phyloP scores from a whole-genome alignment of 495 filamentous ascomycete species.

The Xylaria telfairii region DNA sequence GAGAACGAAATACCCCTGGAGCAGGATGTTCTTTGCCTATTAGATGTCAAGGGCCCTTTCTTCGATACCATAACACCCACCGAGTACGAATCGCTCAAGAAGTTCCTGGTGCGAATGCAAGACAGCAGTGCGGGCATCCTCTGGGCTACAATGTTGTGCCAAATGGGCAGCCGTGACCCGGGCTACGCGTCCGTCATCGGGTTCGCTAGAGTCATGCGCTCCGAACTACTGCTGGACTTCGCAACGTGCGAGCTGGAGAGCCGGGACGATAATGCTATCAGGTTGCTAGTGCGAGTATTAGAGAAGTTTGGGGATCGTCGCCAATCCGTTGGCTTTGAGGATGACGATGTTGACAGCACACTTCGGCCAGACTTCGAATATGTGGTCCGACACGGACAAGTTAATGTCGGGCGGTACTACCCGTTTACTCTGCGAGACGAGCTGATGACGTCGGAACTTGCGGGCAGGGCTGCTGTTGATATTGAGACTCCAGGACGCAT shows the following conservation, averaged over 20 bases:
- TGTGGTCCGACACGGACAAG: slow-evolving; percentile 33
- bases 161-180: slow-evolving; percentile 48
- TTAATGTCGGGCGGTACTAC: slow-evolving; percentile 39
- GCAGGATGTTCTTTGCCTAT: slow-evolving; percentile 21
- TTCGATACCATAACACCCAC: slow-evolving; percentile 29
- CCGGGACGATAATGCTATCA: slow-evolving; percentile 17
- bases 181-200: slow-evolving; percentile 46
- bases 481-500: slow-evolving; percentile 28
- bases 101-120: slow-evolving; percentile 11
- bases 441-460: background rate
- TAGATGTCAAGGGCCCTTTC: slow-evolving; percentile 30
- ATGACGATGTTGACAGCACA: background rate
- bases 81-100: slow-evolving; percentile 21
- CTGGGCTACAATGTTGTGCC: slow-evolving; percentile 50
- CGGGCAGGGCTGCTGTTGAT: slow-evolving; percentile 24
- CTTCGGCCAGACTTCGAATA: slow-evolving; percentile 46
- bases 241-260: slow-evolving; percentile 49
- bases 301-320: slow-evolving; percentile 33
- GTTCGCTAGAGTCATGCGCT: slow-evolving; percentile 47
- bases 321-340: background rate
- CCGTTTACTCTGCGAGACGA: slow-evolving; percentile 37
- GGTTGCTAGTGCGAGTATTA: slow-evolving; percentile 24
- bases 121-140: slow-evolving; percentile 30
- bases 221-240: slow-evolving; percentile 47
- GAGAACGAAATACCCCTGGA: slow-evolving; percentile 30